Evolutionary conservation across 257 asterid genomes (phyloP).

Genomic region (Plantago major): DNA sequence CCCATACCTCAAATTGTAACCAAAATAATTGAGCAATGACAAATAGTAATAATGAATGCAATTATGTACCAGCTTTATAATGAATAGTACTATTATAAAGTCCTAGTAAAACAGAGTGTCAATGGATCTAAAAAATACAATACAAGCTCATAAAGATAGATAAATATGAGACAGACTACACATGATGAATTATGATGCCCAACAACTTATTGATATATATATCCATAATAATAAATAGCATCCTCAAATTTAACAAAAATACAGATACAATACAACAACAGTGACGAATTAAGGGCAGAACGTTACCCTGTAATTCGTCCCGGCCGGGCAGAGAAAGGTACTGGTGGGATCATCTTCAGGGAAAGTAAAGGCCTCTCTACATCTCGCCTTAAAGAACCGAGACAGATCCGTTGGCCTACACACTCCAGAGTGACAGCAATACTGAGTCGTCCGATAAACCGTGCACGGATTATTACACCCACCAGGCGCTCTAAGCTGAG

Average conservation of each 20-base stretch:
- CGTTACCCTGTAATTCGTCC: slow-evolving; percentile 39
- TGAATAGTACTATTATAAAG: too few relatives aligned
- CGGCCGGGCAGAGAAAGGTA: slow-evolving; percentile 41
- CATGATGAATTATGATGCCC: too few relatives aligned
- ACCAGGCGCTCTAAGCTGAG: slow-evolving; percentile 40
- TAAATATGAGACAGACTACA: too few relatives aligned
- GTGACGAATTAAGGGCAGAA: slow-evolving; percentile 58
- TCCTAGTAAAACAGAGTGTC: too few relatives aligned
- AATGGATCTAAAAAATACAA: too few relatives aligned
- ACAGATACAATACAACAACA: not conserved
- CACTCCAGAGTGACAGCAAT: slow-evolving; percentile 57
- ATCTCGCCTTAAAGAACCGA: slow-evolving; percentile 54
- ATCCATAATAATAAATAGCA: not conserved
- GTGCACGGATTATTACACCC: slow-evolving; percentile 85
- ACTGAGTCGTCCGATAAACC: slow-evolving; percentile 49
- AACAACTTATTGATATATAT: not conserved
- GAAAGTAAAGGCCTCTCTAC: slow-evolving; percentile 50
- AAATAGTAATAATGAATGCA: too few relatives aligned
- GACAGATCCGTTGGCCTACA: slow-evolving; percentile 60
- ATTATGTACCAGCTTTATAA: too few relatives aligned
- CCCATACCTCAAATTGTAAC: too few relatives aligned
- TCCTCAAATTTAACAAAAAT: not conserved
- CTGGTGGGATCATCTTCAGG: slow-evolving; percentile 56
- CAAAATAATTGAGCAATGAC: too few relatives aligned
- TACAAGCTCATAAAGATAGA: too few relatives aligned